A percentile compares a stretch with the other conserved stretches of the same genome.
phyloP scores from a whole-genome alignment of 1,284 basidiomycete species.

The Apiotrichum akiyoshidainum region DNA sequence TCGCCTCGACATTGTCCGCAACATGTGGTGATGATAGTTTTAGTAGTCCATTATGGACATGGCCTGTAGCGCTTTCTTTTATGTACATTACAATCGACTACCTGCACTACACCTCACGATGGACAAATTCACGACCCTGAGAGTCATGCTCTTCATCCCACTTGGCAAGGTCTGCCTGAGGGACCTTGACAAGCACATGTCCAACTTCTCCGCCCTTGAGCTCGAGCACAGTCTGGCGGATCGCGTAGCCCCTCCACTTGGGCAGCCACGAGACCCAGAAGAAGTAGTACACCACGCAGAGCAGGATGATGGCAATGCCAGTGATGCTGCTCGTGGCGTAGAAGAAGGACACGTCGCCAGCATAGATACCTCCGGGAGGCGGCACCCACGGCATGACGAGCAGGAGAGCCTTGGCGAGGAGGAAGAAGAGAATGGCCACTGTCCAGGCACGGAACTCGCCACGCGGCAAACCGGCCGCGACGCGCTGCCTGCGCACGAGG shows the following conservation, averaged over 20 bases:
- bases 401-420: slow-evolving; percentile 52
- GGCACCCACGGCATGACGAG: slow-evolving; percentile 56
- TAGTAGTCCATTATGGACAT: too few relatives aligned
- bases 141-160: slow-evolving; percentile 27
- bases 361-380: slow-evolving; percentile 35
- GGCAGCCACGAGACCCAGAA: slow-evolving; percentile 48
- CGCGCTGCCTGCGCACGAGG: slow-evolving; percentile 51
- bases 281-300: slow-evolving; percentile 48
- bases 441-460: slow-evolving; percentile 53
- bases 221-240: slow-evolving; percentile 41
- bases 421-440: slow-evolving; percentile 47
- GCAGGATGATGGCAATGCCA: slow-evolving; percentile 30
- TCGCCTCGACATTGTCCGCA: too few relatives aligned
- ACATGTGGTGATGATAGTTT: too few relatives aligned
- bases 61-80: too few relatives aligned
- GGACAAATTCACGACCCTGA: slow-evolving; percentile 3
- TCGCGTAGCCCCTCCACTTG: slow-evolving; percentile 39
- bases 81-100: too few relatives aligned
- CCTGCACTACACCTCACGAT: too few relatives aligned
- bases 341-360: slow-evolving; percentile 45
- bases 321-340: slow-evolving; percentile 45
- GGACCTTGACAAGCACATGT: slow-evolving; percentile 24
- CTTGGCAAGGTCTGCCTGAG: slow-evolving; percentile 16
- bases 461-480: slow-evolving; percentile 45
- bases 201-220: slow-evolving; percentile 36